These are phyloP conservation scores for Cymbopogon flexuosus DNA, from an alignment of 202 grass and related monocot genomes.

Conservation along the genomic window DNA sequence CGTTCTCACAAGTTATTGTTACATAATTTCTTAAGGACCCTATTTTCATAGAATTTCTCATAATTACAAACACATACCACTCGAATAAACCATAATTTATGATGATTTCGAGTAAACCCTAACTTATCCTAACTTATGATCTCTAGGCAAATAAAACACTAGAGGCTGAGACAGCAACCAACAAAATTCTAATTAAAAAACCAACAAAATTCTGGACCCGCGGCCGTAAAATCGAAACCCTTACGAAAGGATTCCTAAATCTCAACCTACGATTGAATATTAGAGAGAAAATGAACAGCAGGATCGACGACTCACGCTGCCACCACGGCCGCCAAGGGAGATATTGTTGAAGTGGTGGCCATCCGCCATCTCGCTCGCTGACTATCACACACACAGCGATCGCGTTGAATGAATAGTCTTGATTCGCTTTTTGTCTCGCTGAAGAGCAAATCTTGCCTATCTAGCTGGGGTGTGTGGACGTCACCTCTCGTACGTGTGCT, in stretches of 20 bases:
- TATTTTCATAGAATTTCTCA: background rate
- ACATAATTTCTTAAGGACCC: background rate
- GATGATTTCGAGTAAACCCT: background rate
- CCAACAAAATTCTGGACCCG: background rate
- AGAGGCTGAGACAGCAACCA: background rate
- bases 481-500: no score
- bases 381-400: background rate
- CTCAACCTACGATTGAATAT: background rate
- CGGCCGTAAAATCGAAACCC: no score
- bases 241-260: background rate
- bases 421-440: background rate
- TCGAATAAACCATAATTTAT: background rate
- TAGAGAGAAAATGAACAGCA: background rate
- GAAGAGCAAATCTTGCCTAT: no score
- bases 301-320: constrained; percentile 46
- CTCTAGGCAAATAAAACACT: constrained; percentile 1
- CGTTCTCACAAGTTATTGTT: background rate
- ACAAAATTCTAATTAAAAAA: background rate
- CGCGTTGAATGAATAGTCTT: background rate
- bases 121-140: background rate
- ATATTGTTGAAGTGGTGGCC: constrained; percentile 73
- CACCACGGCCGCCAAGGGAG: constrained; percentile 76
- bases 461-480: no score
- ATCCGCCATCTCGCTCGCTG: constrained; percentile 41
- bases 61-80: background rate